These are phyloP conservation scores for Pilasporangium apinafurcum DNA, from an alignment of 352 stramenopile genomes.

Conservation along the genomic window DNA sequence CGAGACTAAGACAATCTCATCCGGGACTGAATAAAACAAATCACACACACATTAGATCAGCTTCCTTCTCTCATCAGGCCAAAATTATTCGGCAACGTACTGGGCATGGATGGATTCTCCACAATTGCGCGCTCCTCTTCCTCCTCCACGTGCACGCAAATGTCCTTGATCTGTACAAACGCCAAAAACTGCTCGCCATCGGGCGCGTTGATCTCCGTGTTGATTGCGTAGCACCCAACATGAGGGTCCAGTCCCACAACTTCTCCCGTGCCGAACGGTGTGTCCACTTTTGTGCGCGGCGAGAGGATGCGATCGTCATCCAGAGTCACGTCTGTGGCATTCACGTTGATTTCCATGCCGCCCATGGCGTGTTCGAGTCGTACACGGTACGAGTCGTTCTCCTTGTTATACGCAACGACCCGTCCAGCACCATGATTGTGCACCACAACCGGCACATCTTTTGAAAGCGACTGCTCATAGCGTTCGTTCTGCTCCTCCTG, in stretches of 20 bases:
- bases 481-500: slow-evolving; percentile 69
- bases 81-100: slow-evolving; percentile 29
- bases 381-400: slow-evolving; percentile 71
- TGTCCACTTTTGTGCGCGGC: slow-evolving; percentile 78
- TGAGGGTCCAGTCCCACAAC: slow-evolving; percentile 81
- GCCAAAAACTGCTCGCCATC: slow-evolving; percentile 78
- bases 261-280: slow-evolving; percentile 76
- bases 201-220: slow-evolving; percentile 69
- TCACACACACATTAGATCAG: not conserved
- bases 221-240: slow-evolving; percentile 85
- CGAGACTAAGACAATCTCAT: slow-evolving; percentile 76
- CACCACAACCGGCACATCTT: slow-evolving; percentile 83
- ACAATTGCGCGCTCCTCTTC: slow-evolving; percentile 75
- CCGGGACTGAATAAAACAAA: slow-evolving; percentile 40
- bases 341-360: slow-evolving; percentile 64
- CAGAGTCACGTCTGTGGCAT: slow-evolving; percentile 62
- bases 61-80: slow-evolving; percentile 9
- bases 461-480: slow-evolving; percentile 82
- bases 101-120: slow-evolving; percentile 67
- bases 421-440: slow-evolving; percentile 61
- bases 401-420: slow-evolving; percentile 73
- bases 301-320: slow-evolving; percentile 85
- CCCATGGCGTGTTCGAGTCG: slow-evolving; percentile 62
- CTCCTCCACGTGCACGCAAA: slow-evolving; percentile 62
- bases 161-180: slow-evolving; percentile 79